phyloP scores from a whole-genome alignment of 2,329 filamentous ascomycete species.

The Pseudocercospora pini-densiflorae region DNA sequence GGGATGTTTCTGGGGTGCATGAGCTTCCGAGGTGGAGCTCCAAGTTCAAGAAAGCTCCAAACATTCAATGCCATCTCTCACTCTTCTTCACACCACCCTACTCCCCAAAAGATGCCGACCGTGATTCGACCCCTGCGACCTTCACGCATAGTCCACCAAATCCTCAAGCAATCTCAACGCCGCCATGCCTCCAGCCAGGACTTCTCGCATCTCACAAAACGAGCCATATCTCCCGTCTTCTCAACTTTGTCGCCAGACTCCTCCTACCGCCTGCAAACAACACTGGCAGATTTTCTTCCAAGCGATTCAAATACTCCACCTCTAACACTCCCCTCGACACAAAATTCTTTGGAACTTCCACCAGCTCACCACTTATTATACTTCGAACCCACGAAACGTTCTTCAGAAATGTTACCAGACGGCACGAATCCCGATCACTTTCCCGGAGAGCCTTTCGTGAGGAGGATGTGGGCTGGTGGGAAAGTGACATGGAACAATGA shows the following conservation, averaged over 20 bases:
- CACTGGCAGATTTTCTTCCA: constrained; percentile 28
- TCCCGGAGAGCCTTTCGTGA: constrained; percentile 71
- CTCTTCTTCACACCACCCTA: not conserved
- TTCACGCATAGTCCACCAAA: not conserved
- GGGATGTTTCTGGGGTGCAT: not conserved
- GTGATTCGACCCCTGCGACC: not conserved
- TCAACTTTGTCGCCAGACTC: constrained; percentile 61
- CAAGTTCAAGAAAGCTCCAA: not conserved
- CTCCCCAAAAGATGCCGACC: not conserved
- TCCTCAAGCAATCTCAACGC: not conserved
- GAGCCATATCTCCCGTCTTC: constrained; percentile 54
- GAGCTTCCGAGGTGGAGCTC: constrained; percentile 5
- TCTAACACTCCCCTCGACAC: constrained; percentile 39
- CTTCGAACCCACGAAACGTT: constrained; percentile 73
- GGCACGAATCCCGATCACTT: constrained; percentile 82
- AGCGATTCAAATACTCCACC: constrained; percentile 30
- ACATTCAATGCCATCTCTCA: not conserved
- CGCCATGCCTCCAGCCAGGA: not conserved
- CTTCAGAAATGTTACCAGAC: constrained; percentile 71
- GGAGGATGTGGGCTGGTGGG: constrained; percentile 90
- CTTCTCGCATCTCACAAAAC: constrained; percentile 47
- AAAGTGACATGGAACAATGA: constrained; percentile 60
- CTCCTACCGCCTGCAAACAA: constrained; percentile 25
- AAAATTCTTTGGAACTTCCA: constrained; percentile 50
- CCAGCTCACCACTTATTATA: constrained; percentile 83